These are phyloP conservation scores for Platanus orientalis DNA, from an alignment of 164 flowering plant genomes.

Conservation along the genomic window DNA sequence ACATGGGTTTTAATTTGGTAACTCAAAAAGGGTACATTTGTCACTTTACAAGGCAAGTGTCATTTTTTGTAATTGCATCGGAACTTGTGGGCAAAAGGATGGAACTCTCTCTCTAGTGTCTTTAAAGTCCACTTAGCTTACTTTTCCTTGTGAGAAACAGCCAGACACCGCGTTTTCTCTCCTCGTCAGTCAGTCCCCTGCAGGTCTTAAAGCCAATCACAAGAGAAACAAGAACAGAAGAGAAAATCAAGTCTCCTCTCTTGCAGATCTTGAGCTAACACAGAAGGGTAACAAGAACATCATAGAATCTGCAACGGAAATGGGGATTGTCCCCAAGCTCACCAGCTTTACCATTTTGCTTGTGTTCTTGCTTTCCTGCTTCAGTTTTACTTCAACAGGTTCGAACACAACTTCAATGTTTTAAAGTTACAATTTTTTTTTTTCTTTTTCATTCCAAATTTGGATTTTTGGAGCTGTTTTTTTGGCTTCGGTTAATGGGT, in stretches of 20 bases:
- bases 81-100: too few relatives aligned
- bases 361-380: conserved; percentile 19
- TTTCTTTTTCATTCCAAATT: background rate
- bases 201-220: too few relatives aligned
- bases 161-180: too few relatives aligned
- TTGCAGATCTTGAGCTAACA: conserved; percentile 10
- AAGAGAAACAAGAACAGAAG: background rate
- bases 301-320: background rate
- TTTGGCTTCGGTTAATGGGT: conserved; percentile 1
- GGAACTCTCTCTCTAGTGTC: too few relatives aligned
- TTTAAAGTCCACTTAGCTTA: too few relatives aligned
- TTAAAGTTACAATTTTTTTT: background rate
- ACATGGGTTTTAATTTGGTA: too few relatives aligned
- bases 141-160: too few relatives aligned
- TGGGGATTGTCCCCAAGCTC: conserved; percentile 9
- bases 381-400: conserved; percentile 26
- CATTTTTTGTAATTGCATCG: too few relatives aligned
- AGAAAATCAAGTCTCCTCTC: background rate
- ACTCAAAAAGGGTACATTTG: too few relatives aligned
- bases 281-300: background rate
- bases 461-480: background rate
- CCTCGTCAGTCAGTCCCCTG: too few relatives aligned
- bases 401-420: background rate
- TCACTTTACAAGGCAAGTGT: too few relatives aligned
- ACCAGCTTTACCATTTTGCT: conserved; percentile 17